phyloP scores from a whole-genome alignment of 1,284 basidiomycete species.

The Rhodotorula sp. region DNA sequence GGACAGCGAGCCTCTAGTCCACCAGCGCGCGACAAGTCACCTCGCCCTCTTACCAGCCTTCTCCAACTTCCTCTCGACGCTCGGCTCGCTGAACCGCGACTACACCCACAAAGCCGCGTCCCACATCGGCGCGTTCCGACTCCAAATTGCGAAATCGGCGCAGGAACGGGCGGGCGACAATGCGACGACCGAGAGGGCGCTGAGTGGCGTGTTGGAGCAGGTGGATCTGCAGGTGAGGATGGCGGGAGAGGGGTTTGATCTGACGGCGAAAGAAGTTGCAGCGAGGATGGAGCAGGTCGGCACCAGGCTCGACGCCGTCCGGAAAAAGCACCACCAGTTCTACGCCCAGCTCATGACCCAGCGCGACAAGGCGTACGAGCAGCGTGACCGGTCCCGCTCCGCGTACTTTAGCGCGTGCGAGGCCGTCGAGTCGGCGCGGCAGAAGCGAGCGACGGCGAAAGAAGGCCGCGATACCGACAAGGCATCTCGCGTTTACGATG shows the following conservation, averaged over 20 bases:
- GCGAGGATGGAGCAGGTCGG: constrained; percentile 9
- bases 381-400: constrained; percentile 28
- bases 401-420: constrained; percentile 37
- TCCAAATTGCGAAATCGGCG: constrained; percentile 6
- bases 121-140: constrained; percentile 22
- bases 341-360: constrained; percentile 25
- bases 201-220: constrained; percentile 22
- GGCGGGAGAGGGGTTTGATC: constrained; percentile 4
- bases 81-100: not conserved
- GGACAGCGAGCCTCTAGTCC: constrained; percentile 29
- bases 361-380: constrained; percentile 24
- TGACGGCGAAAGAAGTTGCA: constrained; percentile 11
- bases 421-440: constrained; percentile 30
- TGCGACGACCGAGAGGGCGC: constrained; percentile 18
- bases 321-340: constrained; percentile 37
- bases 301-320: constrained; percentile 17
- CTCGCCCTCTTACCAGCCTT: constrained; percentile 29
- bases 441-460: constrained; percentile 26
- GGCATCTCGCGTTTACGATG: constrained; percentile 21
- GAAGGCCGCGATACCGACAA: constrained; percentile 27
- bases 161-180: constrained; percentile 3
- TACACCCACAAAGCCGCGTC: constrained; percentile 13
- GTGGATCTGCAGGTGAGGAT: constrained; percentile 28
- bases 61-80: constrained; percentile 21
- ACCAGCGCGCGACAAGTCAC: constrained; percentile 6